phyloP scores from a whole-genome alignment of 2,329 filamentous ascomycete species.

The Fusarium citri region DNA sequence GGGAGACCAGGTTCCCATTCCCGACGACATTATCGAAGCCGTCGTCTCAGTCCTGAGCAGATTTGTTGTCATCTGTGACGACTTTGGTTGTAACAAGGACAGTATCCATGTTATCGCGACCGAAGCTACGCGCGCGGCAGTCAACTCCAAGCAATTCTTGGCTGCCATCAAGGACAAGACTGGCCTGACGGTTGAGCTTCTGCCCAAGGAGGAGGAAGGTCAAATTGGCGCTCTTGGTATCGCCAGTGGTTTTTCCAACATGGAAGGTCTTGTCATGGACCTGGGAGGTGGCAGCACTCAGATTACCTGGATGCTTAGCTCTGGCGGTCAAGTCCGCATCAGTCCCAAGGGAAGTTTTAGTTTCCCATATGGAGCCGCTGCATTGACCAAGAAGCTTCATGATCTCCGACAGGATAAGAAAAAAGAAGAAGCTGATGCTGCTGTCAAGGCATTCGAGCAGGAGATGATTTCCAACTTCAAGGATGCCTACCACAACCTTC shows the following conservation, averaged over 20 bases:
- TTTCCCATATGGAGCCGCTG: constrained; percentile 77
- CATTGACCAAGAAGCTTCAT: constrained; percentile 66
- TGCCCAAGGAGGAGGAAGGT: constrained; percentile 75
- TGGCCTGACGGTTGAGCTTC: constrained; percentile 69
- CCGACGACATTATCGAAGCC: constrained; percentile 43
- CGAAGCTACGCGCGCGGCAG: constrained; percentile 48
- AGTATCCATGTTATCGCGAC: constrained; percentile 50
- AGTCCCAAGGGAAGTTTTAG: constrained; percentile 69
- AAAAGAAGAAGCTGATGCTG: constrained; percentile 55
- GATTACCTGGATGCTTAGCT: constrained; percentile 72
- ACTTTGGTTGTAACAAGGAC: constrained; percentile 43
- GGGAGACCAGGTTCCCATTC: constrained; percentile 49
- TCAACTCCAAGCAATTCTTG: constrained; percentile 48
- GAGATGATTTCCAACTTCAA: constrained; percentile 66
- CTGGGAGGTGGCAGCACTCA: constrained; percentile 77
- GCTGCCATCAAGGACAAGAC: constrained; percentile 63
- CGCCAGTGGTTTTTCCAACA: constrained; percentile 69
- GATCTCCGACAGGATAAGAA: constrained; percentile 55
- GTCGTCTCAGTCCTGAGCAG: constrained; percentile 46
- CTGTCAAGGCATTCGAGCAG: constrained; percentile 57
- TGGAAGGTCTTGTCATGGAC: constrained; percentile 78
- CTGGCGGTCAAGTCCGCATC: constrained; percentile 61
- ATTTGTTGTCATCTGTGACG: constrained; percentile 47
- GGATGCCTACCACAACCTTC: constrained; percentile 63
- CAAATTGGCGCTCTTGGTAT: constrained; percentile 74